These are phyloP conservation scores for Ceratocystis variospora DNA, from an alignment of 2,329 filamentous ascomycete genomes.

Conservation along the genomic window DNA sequence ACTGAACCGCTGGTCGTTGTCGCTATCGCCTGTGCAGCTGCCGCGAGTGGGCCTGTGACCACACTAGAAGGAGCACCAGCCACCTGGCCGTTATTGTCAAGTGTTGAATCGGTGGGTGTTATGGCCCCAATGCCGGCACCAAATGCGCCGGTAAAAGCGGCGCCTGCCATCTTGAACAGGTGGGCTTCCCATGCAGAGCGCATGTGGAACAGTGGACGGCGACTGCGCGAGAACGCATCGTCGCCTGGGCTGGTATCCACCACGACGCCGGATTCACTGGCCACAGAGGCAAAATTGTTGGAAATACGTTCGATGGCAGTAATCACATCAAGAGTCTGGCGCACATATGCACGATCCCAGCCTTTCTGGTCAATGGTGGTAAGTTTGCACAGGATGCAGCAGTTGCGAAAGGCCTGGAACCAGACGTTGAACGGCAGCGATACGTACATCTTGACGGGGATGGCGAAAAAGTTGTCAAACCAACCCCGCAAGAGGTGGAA, in stretches of 20 bases:
- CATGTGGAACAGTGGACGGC: conserved; percentile 14
- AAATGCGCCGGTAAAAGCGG: not conserved
- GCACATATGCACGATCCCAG: conserved; percentile 15
- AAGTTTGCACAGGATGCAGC: conserved; percentile 17
- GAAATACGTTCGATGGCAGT: conserved; percentile 10
- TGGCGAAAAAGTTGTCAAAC: conserved; percentile 12
- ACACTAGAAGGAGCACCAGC: conserved; percentile 17
- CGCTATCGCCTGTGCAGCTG: not conserved
- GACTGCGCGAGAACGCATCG: conserved; percentile 15
- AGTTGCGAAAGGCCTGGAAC: conserved; percentile 18
- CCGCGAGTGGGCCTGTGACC: not conserved
- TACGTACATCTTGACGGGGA: conserved; percentile 13
- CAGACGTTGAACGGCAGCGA: conserved; percentile 16
- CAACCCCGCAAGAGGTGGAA: conserved; percentile 12
- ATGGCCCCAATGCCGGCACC: conserved; percentile 20
- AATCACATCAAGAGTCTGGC: conserved; percentile 12
- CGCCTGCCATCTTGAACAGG: conserved; percentile 25
- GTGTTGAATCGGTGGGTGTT: conserved; percentile 26
- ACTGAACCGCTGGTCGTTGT: not conserved
- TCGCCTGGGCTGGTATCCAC: conserved; percentile 12
- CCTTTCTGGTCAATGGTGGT: conserved; percentile 14
- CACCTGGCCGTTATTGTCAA: conserved; percentile 22
- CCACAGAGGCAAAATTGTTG: conserved; percentile 2
- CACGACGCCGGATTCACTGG: conserved; percentile 8
- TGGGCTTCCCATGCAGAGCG: conserved; percentile 16